Base-by-base conservation (phyloP, 2,329 filamentous ascomycete species). In the Fulvia fulva region DNA sequence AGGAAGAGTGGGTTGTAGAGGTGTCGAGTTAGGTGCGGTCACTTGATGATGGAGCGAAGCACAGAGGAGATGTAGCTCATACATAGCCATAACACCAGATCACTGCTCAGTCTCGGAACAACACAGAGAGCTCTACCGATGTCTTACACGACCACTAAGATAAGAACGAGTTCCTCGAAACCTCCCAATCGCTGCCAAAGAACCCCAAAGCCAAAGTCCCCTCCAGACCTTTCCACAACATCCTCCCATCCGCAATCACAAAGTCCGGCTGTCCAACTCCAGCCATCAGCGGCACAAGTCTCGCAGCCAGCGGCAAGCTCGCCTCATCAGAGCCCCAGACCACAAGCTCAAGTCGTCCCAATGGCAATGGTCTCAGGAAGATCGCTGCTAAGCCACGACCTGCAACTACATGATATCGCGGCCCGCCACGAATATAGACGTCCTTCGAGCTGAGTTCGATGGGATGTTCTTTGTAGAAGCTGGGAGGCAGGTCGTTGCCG, bases 201-300 rank as follows among this genome's bases (percentile, higher is more conserved):
- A 81, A 83, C 0, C 82, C 83, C 71, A 83, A 74, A 2, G 81
- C 81, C 56, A 81, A 67, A 5, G 77, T 74, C 5, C 82, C 82
- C 45, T 77, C 80, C 46, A 79, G 70, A 1, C 82, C 82, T 62
- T 76, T 77, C 78, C 78, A 82, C 57, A 75, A 73, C 67, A 78
- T 78, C 23, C 69, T 74, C 53, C 71, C 65, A 45, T 77, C 74
- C 26, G 81, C 63, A 1, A 85, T 68, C 4, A 85, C 73, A 63
- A 83, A 84, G 63, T 85, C 82, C 12, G 83, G 82, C 63, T 83
- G 80, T 0, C 82, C 81, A 51, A 78, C 79, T 8, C 83, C 83
- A 19, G 82, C 81, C 53, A 84, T 68, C 63, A 80, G 78, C 0
- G 83, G 83, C 23, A 83, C 74, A 37, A 85, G 70, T 28, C 82